phyloP scores from a whole-genome alignment of 805 yeast genomes.

The Pichia californica region DNA sequence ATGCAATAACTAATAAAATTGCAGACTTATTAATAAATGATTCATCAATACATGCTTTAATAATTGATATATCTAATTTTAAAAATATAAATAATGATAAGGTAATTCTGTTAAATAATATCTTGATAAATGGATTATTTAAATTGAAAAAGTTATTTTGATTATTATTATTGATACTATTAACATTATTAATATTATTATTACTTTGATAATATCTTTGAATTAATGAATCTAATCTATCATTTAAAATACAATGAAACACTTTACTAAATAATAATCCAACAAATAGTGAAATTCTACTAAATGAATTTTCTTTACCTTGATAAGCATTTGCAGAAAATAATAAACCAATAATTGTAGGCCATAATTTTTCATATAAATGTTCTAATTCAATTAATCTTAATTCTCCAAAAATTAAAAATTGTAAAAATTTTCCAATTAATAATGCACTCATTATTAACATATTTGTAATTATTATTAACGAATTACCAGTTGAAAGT shows the following conservation, averaged over 20 bases:
- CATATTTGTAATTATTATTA: constrained; percentile 39
- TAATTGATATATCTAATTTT: constrained; percentile 44
- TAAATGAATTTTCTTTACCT: constrained; percentile 38
- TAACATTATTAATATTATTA: too few species aligned
- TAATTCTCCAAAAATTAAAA: constrained; percentile 64
- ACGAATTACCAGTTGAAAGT: constrained; percentile 43
- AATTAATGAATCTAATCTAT: constrained; percentile 41
- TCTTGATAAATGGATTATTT: constrained; percentile 8
- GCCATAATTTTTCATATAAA: constrained; percentile 58
- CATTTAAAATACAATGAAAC: constrained; percentile 67
- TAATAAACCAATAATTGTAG: constrained; percentile 55
- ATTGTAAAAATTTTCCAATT: constrained; percentile 44
- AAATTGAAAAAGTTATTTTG: too few species aligned
- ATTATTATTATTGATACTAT: not conserved
- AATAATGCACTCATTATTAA: constrained; percentile 29
- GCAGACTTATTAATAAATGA: constrained; percentile 48
- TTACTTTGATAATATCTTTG: constrained; percentile 34
- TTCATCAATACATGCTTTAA: constrained; percentile 51
- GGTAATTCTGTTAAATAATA: constrained; percentile 35
- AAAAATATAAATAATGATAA: constrained; percentile 40
- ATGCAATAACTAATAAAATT: constrained; percentile 61
- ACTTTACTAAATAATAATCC: constrained; percentile 50
- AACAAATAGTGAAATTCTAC: constrained; percentile 32
- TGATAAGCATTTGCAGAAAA: constrained; percentile 47
- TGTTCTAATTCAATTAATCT: constrained; percentile 73